phyloP scores from a whole-genome alignment of 371 early-diverging fungal genomes.

The Mucor velutinosus region DNA sequence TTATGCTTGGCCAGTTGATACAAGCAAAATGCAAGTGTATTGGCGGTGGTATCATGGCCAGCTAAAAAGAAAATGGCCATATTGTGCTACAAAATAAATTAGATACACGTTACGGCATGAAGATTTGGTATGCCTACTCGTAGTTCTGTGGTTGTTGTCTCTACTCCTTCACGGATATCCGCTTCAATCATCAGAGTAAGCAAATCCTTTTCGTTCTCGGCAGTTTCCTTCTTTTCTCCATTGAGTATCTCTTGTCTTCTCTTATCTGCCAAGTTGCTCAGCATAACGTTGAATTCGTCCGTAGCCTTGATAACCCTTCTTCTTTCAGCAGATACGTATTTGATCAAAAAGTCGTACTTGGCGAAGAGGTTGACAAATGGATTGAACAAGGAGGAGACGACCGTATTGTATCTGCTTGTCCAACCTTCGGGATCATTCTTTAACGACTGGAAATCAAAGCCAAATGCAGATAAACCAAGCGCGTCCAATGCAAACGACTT shows the following conservation, averaged over 20 bases:
- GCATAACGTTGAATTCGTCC: slow-evolving; percentile 10
- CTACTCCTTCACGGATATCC: slow-evolving; percentile 21
- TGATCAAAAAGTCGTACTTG: slow-evolving; percentile 7
- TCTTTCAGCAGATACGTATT: slow-evolving; percentile 7
- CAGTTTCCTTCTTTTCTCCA: neutral
- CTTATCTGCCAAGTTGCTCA: slow-evolving; percentile 7
- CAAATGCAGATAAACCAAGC: slow-evolving; percentile 40
- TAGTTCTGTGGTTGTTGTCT: slow-evolving; percentile 19
- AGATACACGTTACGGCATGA: neutral
- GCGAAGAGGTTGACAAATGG: slow-evolving; percentile 12
- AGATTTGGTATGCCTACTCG: slow-evolving; percentile 4
- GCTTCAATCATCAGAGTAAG: slow-evolving; percentile 43
- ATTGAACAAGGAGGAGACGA: slow-evolving; percentile 13
- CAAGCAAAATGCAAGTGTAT: slow-evolving; percentile 40
- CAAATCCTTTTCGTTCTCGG: slow-evolving; percentile 51
- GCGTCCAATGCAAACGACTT: slow-evolving; percentile 37
- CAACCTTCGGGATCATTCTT: slow-evolving; percentile 33
- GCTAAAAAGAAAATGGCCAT: slow-evolving; percentile 20
- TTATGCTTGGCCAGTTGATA: slow-evolving; percentile 47
- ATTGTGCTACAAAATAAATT: slow-evolving; percentile 2
- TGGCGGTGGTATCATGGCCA: slow-evolving; percentile 57
- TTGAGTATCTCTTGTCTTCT: slow-evolving; percentile 11
- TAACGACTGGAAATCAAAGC: slow-evolving; percentile 38
- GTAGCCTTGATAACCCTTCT: slow-evolving; percentile 3
- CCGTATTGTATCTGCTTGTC: slow-evolving; percentile 29